phyloP scores from a whole-genome alignment of 2,329 filamentous ascomycete genomes.

The Pseudogymnoascus sp. region DNA sequence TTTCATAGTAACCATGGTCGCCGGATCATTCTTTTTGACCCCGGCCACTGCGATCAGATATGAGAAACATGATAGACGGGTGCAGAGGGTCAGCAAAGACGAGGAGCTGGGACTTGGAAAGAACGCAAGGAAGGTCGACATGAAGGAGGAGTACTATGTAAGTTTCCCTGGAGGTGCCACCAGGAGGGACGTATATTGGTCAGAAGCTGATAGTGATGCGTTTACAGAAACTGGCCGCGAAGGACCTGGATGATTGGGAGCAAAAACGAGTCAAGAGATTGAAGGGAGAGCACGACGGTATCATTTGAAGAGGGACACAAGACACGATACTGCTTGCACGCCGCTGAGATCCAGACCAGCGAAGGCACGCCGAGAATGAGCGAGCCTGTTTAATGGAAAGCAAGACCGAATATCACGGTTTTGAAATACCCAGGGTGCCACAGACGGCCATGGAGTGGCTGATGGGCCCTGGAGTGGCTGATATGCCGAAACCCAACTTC shows the following conservation, averaged over 20 bases:
- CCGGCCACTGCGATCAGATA: slow-evolving; percentile 91
- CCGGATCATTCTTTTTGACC: slow-evolving; percentile 87
- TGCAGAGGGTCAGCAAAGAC: slow-evolving; percentile 75
- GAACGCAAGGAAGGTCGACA: slow-evolving; percentile 63
- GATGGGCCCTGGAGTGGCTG: not conserved
- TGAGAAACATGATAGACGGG: slow-evolving; percentile 85
- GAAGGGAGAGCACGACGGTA: slow-evolving; percentile 82
- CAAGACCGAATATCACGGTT: not conserved
- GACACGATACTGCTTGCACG: not conserved
- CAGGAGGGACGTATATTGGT: not conserved
- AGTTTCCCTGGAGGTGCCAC: slow-evolving; percentile 32
- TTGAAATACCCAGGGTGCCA: not conserved
- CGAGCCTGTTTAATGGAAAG: not conserved
- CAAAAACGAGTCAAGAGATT: slow-evolving; percentile 89
- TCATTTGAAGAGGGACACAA: slow-evolving; percentile 27
- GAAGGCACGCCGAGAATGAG: not conserved
- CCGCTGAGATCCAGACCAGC: not conserved
- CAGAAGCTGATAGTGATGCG: slow-evolving; percentile 14
- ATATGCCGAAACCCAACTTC: not conserved
- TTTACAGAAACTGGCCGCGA: slow-evolving; percentile 66
- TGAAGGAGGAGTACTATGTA: slow-evolving; percentile 83
- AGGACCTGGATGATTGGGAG: slow-evolving; percentile 93
- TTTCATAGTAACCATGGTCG: slow-evolving; percentile 83
- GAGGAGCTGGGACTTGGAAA: slow-evolving; percentile 79
- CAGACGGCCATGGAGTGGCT: not conserved